Evolutionary conservation across 1,139 yeast species (phyloP).

Genomic region (Suhomyces yuchorum): DNA sequence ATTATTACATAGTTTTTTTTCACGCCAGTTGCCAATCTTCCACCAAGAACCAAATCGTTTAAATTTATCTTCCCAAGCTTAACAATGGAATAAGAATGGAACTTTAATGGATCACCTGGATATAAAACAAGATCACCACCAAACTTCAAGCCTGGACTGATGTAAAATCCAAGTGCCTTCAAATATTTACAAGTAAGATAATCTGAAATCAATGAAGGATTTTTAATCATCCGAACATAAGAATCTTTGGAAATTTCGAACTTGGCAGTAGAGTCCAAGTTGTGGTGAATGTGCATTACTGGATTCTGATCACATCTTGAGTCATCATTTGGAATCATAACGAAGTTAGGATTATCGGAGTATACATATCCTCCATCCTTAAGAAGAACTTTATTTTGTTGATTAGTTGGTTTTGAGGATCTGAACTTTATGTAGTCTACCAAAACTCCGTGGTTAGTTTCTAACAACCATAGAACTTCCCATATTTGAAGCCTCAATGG

Average conservation of each 20-base stretch:
- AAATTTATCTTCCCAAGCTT: slow-evolving; percentile 52
- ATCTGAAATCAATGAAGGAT: slow-evolving; percentile 6
- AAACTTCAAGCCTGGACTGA: slow-evolving; percentile 86
- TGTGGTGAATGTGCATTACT: neutral
- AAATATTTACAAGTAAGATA: slow-evolving; percentile 33
- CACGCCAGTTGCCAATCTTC: slow-evolving; percentile 89
- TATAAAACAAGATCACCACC: slow-evolving; percentile 90
- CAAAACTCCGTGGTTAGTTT: slow-evolving; percentile 40
- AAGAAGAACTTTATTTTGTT: slow-evolving; percentile 3
- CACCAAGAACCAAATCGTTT: slow-evolving; percentile 73
- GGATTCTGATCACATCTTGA: neutral
- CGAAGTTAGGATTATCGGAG: slow-evolving; percentile 5
- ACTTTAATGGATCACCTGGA: slow-evolving; percentile 92
- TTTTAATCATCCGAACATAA: neutral
- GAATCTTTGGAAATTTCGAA: neutral
- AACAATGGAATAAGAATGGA: slow-evolving; percentile 84
- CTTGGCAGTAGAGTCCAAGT: neutral
- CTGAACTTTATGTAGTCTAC: slow-evolving; percentile 31
- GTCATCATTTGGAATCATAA: slow-evolving; percentile 11
- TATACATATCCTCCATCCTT: slow-evolving; percentile 2
- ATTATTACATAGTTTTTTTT: slow-evolving; percentile 82
- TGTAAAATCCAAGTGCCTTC: slow-evolving; percentile 49
- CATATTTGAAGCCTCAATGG: slow-evolving; percentile 76
- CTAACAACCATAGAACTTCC: slow-evolving; percentile 70
- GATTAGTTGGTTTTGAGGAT: slow-evolving; percentile 5